phyloP scores from a whole-genome alignment of 371 early-diverging fungal species.

The Mortierella sp. region DNA sequence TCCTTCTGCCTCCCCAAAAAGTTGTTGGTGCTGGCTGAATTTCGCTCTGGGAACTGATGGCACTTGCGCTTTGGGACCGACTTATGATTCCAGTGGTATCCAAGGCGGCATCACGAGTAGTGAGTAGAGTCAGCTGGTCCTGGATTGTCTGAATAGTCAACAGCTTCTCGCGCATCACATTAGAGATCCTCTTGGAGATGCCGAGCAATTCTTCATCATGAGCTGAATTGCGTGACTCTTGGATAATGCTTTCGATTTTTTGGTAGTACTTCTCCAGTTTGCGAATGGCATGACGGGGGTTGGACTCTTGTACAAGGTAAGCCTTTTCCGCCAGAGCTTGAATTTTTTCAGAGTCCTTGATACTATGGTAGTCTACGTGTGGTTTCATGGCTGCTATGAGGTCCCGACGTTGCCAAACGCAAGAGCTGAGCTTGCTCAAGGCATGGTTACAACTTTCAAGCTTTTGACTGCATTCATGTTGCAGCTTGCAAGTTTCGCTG shows the following conservation, averaged over 20 bases:
- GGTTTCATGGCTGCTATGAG: slow-evolving; percentile 50
- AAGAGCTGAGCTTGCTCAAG: slow-evolving; percentile 40
- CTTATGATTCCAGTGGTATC: slow-evolving; percentile 20
- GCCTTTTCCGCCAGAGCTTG: slow-evolving; percentile 48
- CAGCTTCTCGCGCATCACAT: slow-evolving; percentile 44
- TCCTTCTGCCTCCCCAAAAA: slow-evolving; percentile 50
- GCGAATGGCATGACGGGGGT: slow-evolving; percentile 43
- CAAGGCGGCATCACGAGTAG: slow-evolving; percentile 19
- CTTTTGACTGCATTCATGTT: slow-evolving; percentile 55
- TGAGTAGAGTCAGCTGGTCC: slow-evolving; percentile 34
- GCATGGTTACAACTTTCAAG: slow-evolving; percentile 55
- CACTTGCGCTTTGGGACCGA: slow-evolving; percentile 48
- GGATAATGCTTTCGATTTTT: slow-evolving; percentile 23
- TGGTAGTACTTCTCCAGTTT: slow-evolving; percentile 51
- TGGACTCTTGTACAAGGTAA: slow-evolving; percentile 31
- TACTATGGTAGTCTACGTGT: slow-evolving; percentile 54
- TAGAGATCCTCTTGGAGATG: slow-evolving; percentile 43
- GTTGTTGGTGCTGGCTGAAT: slow-evolving; percentile 28
- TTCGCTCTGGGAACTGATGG: slow-evolving; percentile 50
- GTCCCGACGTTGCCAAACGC: slow-evolving; percentile 48
- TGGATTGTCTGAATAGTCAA: slow-evolving; percentile 51
- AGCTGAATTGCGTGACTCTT: slow-evolving; percentile 30
- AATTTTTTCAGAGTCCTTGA: slow-evolving; percentile 50
- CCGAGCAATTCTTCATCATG: slow-evolving; percentile 45
- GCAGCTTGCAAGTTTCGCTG: slow-evolving; percentile 53